Percentiles rank a stretch among this genome's conserved stretches.
Conservation (phyloP, 306 rosid genomes). For the Vigna radiata region DNA sequence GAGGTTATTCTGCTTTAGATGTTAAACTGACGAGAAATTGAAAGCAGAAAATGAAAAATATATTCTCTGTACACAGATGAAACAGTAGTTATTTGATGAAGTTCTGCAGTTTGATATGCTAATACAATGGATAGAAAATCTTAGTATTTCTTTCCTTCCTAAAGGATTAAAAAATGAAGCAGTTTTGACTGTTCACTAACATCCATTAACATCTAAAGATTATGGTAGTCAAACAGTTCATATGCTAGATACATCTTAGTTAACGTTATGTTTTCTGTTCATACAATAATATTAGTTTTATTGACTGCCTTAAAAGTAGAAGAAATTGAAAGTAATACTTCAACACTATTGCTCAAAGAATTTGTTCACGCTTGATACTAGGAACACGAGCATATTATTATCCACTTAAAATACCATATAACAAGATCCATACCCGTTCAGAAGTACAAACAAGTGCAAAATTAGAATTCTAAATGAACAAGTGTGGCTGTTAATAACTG, state of each 20-base stretch:
- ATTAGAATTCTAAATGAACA: not conserved
- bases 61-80: slow-evolving; percentile 16
- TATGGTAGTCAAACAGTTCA: not conserved
- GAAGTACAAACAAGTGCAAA: not conserved
- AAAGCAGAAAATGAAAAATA: slow-evolving; percentile 10
- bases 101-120: slow-evolving; percentile 3
- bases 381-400: slow-evolving; percentile 2
- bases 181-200: not conserved
- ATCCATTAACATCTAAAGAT: not conserved
- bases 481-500: not conserved
- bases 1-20: slow-evolving; percentile 1
- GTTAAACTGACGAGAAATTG: not conserved
- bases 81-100: not conserved
- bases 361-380: slow-evolving; percentile 4
- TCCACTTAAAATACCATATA: slow-evolving; percentile 5
- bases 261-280: too few species aligned
- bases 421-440: not conserved
- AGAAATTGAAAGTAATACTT: not conserved
- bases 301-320: too few species aligned
- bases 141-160: not conserved
- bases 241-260: not conserved
- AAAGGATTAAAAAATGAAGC: slow-evolving; percentile 12
- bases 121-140: slow-evolving; percentile 7
- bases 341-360: slow-evolving; percentile 11
- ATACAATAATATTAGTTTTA: not conserved